Conservation (phyloP, 2,329 filamentous ascomycete genomes). For the Claviceps maximensis region DNA sequence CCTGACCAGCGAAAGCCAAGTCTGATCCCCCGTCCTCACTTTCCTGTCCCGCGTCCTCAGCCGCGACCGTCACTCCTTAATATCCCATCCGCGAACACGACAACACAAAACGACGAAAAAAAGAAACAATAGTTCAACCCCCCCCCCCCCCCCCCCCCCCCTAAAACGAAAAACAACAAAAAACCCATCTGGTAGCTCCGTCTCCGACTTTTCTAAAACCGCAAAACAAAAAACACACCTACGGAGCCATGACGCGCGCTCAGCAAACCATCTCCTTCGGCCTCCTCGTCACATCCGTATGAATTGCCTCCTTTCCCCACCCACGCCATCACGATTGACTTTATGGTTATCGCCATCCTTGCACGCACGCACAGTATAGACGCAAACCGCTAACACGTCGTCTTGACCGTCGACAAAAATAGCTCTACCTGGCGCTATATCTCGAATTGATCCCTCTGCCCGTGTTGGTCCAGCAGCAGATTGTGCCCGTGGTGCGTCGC, state of each 20-base stretch:
- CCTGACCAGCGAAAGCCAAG: too few relatives aligned
- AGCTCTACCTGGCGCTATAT: constrained; percentile 85
- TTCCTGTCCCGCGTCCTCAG: too few relatives aligned
- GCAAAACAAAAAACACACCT: neutral
- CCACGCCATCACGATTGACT: too few relatives aligned
- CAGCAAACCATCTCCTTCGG: constrained; percentile 82
- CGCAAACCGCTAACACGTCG: too few relatives aligned
- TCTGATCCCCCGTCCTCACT: too few relatives aligned
- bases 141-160: too few relatives aligned
- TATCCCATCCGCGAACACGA: too few relatives aligned
- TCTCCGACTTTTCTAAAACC: neutral
- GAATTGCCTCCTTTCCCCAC: too few relatives aligned
- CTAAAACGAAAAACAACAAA: neutral
- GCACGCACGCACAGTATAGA: too few relatives aligned
- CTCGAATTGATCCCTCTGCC: constrained; percentile 75
- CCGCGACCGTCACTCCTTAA: too few relatives aligned
- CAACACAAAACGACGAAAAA: neutral
- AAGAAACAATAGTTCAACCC: too few relatives aligned
- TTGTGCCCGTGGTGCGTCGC: constrained; percentile 72
- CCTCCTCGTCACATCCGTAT: constrained; percentile 77
- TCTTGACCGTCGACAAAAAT: neutral
- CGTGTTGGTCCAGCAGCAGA: constrained; percentile 59
- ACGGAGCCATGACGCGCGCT: constrained; percentile 79
- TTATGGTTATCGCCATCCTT: too few relatives aligned
- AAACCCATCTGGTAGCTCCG: neutral